Evolutionary conservation across 495 filamentous ascomycete species (phyloP).

Genomic region (Aspergillus steynii): DNA sequence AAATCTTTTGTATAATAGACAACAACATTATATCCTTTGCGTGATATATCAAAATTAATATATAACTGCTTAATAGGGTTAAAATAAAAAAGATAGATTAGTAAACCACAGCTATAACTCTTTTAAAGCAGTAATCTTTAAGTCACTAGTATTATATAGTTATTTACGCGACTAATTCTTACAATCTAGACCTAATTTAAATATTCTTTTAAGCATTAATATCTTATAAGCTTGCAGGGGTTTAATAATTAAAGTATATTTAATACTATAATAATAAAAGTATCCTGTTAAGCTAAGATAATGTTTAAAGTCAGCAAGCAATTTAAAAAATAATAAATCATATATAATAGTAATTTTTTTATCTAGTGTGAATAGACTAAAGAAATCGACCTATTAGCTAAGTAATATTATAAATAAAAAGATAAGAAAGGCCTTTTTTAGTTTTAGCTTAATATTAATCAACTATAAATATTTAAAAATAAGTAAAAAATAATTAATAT

Average conservation of each 20-base stretch:
- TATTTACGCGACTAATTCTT: neutral
- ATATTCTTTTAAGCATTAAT: neutral
- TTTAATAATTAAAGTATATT: neutral
- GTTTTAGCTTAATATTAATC: neutral
- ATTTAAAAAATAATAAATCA: neutral
- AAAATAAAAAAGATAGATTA: neutral
- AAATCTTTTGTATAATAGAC: conserved; percentile 2
- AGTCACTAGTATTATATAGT: neutral
- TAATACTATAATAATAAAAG: conserved; percentile 6
- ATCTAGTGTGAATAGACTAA: neutral
- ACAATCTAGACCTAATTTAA: neutral
- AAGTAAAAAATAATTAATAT: neutral
- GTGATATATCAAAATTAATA: conserved; percentile 2
- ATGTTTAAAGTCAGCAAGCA: neutral
- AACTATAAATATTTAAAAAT: neutral
- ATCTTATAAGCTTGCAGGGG: neutral
- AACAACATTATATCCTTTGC: conserved; percentile 1
- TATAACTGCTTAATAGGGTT: conserved; percentile 1
- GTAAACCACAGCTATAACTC: neutral
- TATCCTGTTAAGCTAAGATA: conserved; percentile 3
- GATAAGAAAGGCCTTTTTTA: neutral
- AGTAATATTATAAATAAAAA: neutral
- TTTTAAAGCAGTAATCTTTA: neutral
- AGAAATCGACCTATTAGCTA: neutral
- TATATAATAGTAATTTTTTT: neutral